Evolutionary conservation across 257 asterid species (phyloP), one percentile per base, ranked within the genome.

Genomic region (Euphrasia confusa): DNA sequence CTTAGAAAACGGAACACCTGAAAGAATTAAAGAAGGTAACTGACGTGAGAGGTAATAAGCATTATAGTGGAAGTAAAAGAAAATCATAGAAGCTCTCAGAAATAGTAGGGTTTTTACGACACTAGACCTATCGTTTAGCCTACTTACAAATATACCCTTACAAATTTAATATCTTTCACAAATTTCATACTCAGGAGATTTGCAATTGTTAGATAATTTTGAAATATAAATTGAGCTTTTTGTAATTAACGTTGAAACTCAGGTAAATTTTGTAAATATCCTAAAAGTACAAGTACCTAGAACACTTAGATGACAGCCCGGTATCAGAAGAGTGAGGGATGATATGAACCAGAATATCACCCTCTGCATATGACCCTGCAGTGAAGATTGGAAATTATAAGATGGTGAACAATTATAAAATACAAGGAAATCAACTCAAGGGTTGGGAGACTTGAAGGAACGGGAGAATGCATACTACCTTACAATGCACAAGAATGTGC

Each of bases 1-100:
- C 78, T 89, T 89, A 71, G 89, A 86, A 59, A 72, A 79, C 33
- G 95, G 94, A 78, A 84, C 72, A 7, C 97, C 97, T 89, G 87
- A 66, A 78, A 66, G 53, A 57, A 72, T 53, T 35, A 61, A 12
- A 63, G 26, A 63, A 62, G 37, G 60, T 55, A 45, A 45, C 7
- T n/a, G 55, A 17, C 11, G 27, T 69, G 54, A 49, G 54, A 13
- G 26, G 60, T 44, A 53, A 58, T 40, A 63, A 27, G 7, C n/a
- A 59, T 18, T 32, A 32, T 17, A 58, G 27, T 47, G 21, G 64
- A 68, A 66, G 62, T 57, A 26, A 58, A 55, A 60, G 24, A 61
- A 18, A 26, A 55, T 18, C 1, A 11, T 54, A 64, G 48, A 57
- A 27, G 62, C 28, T 56, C 7, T 44, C 55, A 49, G 15, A 14